Conservation (phyloP, 148 eudicot species). For the Vaccinium corymbosum region DNA sequence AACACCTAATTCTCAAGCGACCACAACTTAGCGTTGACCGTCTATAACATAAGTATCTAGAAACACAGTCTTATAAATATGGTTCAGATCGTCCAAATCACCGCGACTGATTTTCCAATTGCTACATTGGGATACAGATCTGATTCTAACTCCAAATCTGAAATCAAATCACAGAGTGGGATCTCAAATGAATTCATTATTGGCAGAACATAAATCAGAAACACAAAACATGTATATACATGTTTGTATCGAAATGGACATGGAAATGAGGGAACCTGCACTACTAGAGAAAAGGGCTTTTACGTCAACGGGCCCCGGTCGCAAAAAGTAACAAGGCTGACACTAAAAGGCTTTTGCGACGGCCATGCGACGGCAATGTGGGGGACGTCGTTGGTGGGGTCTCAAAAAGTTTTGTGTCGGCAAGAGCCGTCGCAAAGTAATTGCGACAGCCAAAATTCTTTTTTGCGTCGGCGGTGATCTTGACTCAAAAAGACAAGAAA, state of each 20-base stretch:
- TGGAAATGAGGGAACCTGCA: conserved; percentile 33
- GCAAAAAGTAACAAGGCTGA: too few relatives aligned
- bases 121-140: background rate
- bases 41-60: background rate
- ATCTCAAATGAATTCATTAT: conserved; percentile 17
- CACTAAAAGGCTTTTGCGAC: too few relatives aligned
- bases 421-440: too few relatives aligned
- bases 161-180: background rate
- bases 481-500: too few relatives aligned
- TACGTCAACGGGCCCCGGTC: too few relatives aligned
- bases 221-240: conserved; percentile 10
- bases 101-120: background rate
- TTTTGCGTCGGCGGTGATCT: too few relatives aligned
- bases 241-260: background rate
- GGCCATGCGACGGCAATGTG: too few relatives aligned
- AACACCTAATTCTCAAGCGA: background rate
- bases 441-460: too few relatives aligned
- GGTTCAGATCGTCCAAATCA: background rate
- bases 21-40: background rate
- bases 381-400: too few relatives aligned
- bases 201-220: background rate
- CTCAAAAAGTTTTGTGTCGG: too few relatives aligned
- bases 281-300: too few relatives aligned
- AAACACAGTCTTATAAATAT: background rate
- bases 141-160: background rate